Base-by-base conservation (phyloP, 2,329 filamentous ascomycete genomes). In the Falciphora oryzae region DNA sequence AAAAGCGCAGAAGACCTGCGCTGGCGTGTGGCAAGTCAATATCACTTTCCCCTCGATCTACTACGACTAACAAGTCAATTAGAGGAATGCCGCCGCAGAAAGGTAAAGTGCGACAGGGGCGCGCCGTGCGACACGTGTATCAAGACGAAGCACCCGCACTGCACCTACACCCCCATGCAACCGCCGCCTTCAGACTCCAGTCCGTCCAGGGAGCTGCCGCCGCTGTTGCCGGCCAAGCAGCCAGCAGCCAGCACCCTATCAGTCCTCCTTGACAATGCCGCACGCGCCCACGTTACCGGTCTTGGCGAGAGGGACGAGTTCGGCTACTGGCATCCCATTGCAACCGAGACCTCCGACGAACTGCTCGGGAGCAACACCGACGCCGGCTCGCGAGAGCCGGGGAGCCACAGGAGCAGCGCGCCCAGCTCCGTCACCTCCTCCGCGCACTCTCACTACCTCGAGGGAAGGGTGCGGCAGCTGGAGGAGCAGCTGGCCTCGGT, bases 1-100 rank as follows among this genome's bases (percentile, higher is more conserved):
- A 38, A 31, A 61, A 61, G 59, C 59, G 59, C 25, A n/a, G 59
- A 61, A 61, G 59, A 18, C 59, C 59, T 16, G 59, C 59, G 3
- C 38, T 61, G n/a, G 59, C 59, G 13, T 61, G 59, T 31, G 59
- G 59, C 32, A 27, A 32, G 59, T 61, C 7, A 38, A 35, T 10
- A 7, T 22, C 14, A 7, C 31, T 35, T n/a, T n/a, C n/a, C 31
- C 14, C 2, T 32, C 3, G 14, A 25, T 14, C 59, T 29, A 3
- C 31, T 18, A n/a, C 59, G 5, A 27, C 27, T 18, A 60, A 25
- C 8, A 22, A 4, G 31, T 28, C 35, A 10, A 13, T 7, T 16
- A 60, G 59, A 60, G 10, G 59, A 60, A 25, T 60, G 59, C 35
- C 31, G 59, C 22, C 31, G 59, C 31, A 60, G 59, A 60, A 60